A percentile compares a stretch with the other conserved stretches of the same genome.
phyloP scores from a whole-genome alignment of 2,329 filamentous ascomycete genomes.

The Thermothelomyces thermophilus region DNA sequence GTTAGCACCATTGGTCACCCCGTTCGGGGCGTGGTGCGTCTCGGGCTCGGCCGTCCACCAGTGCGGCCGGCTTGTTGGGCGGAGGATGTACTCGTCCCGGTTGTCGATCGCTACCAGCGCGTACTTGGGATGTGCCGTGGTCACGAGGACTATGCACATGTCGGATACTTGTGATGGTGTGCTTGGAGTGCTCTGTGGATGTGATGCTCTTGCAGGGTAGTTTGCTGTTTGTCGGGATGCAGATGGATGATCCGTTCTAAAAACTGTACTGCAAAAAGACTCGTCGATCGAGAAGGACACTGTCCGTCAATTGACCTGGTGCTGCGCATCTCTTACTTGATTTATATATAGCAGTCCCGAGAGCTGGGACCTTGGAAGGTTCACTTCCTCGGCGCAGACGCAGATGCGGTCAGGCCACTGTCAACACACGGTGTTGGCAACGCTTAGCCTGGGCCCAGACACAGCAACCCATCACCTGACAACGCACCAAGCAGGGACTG shows the following conservation, averaged over 20 bases:
- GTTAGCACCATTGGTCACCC: conserved; percentile 7
- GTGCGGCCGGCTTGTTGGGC: conserved; percentile 56
- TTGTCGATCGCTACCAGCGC: conserved; percentile 71
- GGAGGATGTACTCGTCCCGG: conserved; percentile 64
- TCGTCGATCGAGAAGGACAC: neutral
- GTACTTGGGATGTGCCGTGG: conserved; percentile 69
- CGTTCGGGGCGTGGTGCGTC: conserved; percentile 20
- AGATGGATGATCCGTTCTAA: neutral
- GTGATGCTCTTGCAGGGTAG: neutral
- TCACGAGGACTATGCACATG: conserved; percentile 75
- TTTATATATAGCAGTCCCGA: neutral
- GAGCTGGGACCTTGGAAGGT: neutral
- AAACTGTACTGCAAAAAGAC: neutral
- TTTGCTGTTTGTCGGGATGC: neutral
- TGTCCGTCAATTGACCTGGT: neutral
- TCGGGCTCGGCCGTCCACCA: conserved; percentile 51
- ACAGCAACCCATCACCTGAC: conserved; percentile 2
- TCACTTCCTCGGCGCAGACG: neutral
- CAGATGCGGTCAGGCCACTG: conserved; percentile 10
- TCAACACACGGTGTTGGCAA: neutral
- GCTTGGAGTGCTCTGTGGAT: neutral
- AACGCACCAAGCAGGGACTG: neutral
- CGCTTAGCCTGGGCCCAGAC: conserved; percentile 8
- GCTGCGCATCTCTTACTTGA: too few species aligned
- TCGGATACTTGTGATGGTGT: neutral